phyloP scores from a whole-genome alignment of 192 early-diverging fungal species.

The Coemansia sp. region DNA sequence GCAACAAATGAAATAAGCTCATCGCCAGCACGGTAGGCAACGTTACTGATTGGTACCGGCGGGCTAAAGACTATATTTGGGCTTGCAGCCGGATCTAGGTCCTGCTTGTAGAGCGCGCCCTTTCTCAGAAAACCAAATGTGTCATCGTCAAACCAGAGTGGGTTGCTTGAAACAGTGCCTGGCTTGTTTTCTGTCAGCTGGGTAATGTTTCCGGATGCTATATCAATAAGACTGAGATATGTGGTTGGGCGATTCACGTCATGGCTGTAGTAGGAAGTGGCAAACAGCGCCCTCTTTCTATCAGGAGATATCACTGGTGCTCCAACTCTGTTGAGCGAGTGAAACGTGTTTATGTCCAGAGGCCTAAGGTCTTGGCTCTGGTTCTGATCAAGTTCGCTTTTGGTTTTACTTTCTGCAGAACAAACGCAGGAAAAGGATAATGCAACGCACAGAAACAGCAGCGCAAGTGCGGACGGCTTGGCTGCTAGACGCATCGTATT shows the following conservation, averaged over 20 bases:
- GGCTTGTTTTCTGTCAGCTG: conserved; percentile 18
- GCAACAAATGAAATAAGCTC: conserved; percentile 23
- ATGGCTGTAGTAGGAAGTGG: conserved; percentile 22
- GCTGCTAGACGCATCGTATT: not conserved
- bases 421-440: conserved; percentile 6
- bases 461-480: not conserved
- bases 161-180: conserved; percentile 16
- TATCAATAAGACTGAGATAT: conserved; percentile 32
- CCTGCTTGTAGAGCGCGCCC: conserved; percentile 25
- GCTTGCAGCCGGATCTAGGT: conserved; percentile 6
- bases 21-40: conserved; percentile 13
- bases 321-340: conserved; percentile 22
- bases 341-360: conserved; percentile 26
- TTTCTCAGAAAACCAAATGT: conserved; percentile 24
- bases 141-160: conserved; percentile 35
- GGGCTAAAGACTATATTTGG: conserved; percentile 15
- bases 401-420: not conserved
- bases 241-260: conserved; percentile 22
- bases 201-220: conserved; percentile 21
- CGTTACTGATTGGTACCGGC: conserved; percentile 19
- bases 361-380: conserved; percentile 17
- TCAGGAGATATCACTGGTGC: conserved; percentile 32
- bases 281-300: conserved; percentile 18
- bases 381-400: not conserved
- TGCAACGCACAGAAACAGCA: conserved; percentile 10